A percentile compares a stretch with the other conserved stretches of the same genome.
Conservation (phyloP, 2,329 filamentous ascomycete genomes). For the Phialemoniopsis sp. region DNA sequence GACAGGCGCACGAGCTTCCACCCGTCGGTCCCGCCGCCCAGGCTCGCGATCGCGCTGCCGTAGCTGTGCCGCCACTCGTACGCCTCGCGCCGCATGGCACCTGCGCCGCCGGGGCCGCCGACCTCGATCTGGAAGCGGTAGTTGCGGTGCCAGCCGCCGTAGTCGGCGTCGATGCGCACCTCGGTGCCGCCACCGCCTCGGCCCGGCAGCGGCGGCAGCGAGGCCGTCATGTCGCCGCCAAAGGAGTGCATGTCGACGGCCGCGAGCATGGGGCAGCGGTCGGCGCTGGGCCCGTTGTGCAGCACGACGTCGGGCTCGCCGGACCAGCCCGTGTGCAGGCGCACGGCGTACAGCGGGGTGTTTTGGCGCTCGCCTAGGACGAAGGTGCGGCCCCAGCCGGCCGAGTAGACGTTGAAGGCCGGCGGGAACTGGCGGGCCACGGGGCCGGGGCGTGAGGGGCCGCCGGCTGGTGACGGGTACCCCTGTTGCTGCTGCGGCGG, state of each 20-base stretch:
- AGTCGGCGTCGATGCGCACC: constrained; percentile 1
- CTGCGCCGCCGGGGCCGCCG: constrained; percentile 11
- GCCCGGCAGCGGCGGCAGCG: constrained; percentile 19
- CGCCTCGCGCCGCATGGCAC: constrained; percentile 17
- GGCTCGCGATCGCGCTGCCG: constrained; percentile 24
- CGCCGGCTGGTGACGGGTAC: too few relatives aligned
- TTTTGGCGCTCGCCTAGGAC: constrained; percentile 23
- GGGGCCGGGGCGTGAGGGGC: constrained; percentile 7
- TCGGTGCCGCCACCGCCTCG: constrained; percentile 1
- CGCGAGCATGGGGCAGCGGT: constrained; percentile 21
- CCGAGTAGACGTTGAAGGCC: constrained; percentile 23
- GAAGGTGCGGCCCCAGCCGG: constrained; percentile 11
- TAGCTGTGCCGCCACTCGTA: constrained; percentile 39
- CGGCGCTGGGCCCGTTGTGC: constrained; percentile 24
- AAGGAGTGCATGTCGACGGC: constrained; percentile 11
- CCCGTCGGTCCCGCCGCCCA: constrained; percentile 24
- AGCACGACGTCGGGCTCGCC: constrained; percentile 22
- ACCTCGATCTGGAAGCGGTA: constrained; percentile 30
- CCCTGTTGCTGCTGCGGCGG: too few relatives aligned
- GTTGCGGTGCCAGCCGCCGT: constrained; percentile 10
- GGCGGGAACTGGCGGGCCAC: constrained; percentile 22
- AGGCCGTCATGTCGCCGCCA: constrained; percentile 15
- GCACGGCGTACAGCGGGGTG: constrained; percentile 24
- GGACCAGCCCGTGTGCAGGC: constrained; percentile 16
- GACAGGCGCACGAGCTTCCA: constrained; percentile 36